Base-by-base conservation (phyloP, 352 stramenopile species). In the Globisporangium uncinulatum region DNA sequence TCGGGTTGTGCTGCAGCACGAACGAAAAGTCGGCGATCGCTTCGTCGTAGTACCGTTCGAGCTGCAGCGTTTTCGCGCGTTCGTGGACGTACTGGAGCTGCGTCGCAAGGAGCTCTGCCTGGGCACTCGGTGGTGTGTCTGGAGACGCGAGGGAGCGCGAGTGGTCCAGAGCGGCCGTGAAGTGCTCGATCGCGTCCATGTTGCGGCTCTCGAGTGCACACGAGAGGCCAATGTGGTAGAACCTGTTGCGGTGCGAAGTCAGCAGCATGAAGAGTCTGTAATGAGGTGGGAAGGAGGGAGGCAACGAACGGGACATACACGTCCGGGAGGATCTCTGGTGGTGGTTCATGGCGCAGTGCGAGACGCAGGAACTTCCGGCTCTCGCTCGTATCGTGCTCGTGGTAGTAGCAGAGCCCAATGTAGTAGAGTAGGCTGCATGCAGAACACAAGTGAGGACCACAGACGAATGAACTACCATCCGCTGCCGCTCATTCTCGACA, bases 161-260 rank as follows among this genome's bases (percentile, higher is more conserved):
- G 43, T 67, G 58, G 54, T 73, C 63, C 7, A 71, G 54, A 1
- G 71, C 71, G 36, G 42, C 69, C 11, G 79, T 90, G 39, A 93
- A 91, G 52, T 76, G 61, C 59, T 91, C 78, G 15, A 92, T 73
- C n/a, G 83, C 83, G 11, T 69, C 50, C 45, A 87, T 88, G 59
- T 84, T 73, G 6, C 68, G 51, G 13, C 70, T 55, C 45, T 79
- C 55, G 11, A 76, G 68, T 2, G 83, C 83, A 19, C 74, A 66
- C 9, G 76, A 79, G 34, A 94, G 63, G 5, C 83, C 83, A 42
- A 89, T 74, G 51, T 73, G 73, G 62, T 92, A 94, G 56, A 87
- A 71, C n/a, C 79, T 93, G 29, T 2, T 15, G 21, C 1, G 41
- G 37, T 37, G 14, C 47, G 7, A 21, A 8, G 46, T 4, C 13